Evolutionary conservation across 75 land plant species (phyloP), one percentile per base, ranked within the genome.

Genomic region (Cunninghamia lanceolata): DNA sequence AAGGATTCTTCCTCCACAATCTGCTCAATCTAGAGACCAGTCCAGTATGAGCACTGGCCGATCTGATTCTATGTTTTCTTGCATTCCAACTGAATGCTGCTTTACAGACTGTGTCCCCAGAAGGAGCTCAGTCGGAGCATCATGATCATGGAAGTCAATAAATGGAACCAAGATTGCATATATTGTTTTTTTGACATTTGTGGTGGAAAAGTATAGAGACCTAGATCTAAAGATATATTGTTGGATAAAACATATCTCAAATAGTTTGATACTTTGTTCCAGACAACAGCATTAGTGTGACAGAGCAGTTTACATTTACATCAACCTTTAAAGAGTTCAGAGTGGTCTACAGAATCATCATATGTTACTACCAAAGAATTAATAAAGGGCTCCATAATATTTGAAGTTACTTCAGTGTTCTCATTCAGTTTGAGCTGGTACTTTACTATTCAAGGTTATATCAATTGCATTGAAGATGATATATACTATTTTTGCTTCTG

Each of bases 1-100:
- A 38, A 86, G 93, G 76, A 91, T 94, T 17, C 85, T 94, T 42
- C 95, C 95, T 39, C 95, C 95, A 10, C 86, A 79, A 35, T 79
- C 82, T 13, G 82, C 82, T 13, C 82, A 42, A 40, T 79, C 82
- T 79, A 40, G 46, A 79, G 46, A 79, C 4, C 47, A 79, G 45
- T 42, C 46, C 46, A 25, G 11, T 30, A 79, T 42, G 6, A n/a
- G 25, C 28, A 42, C 6, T 8, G 46, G 42, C n/a, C 46, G 46
- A 35, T 35, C 78, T 75, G 82, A 79, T 40, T 79, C 82, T 19
- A 79, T 15, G n/a, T 17, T 16, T 42, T 79, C n/a, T 42, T 79
- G 82, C 40, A 70, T 70, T 30, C 38, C 46, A 21, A 79, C 30
- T 43, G 47, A 80, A 80, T 45, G 50, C 50, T 80, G 45, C 47